Conservation (phyloP, 2,329 filamentous ascomycete species). For the Fusarium sp. region DNA sequence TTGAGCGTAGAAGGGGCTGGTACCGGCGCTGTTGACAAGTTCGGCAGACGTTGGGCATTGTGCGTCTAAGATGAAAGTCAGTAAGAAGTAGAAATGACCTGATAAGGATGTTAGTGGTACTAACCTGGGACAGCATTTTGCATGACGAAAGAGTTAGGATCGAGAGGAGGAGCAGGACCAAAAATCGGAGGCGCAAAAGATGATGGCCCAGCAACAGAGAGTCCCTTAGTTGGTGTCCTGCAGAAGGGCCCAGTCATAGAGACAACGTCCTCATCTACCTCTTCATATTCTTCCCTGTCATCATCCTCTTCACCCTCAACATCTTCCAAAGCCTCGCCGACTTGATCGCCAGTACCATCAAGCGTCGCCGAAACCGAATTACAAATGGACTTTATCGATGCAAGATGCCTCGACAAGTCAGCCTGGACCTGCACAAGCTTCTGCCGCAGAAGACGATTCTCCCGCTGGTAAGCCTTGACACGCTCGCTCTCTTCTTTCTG, state of each 20-base stretch:
- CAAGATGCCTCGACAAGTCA: conserved; percentile 41
- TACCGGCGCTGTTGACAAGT: conserved; percentile 14
- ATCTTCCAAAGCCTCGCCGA: not conserved
- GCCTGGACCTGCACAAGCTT: conserved; percentile 47
- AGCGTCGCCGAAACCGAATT: conserved; percentile 43
- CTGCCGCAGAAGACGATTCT: conserved; percentile 42
- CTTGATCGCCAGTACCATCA: conserved; percentile 19
- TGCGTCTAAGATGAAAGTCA: not conserved
- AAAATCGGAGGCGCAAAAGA: not conserved
- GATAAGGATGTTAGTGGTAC: not conserved
- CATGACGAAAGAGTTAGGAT: not conserved
- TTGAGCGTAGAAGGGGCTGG: conserved; percentile 36
- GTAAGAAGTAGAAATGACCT: fast-evolving
- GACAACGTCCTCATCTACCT: not conserved
- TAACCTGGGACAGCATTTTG: not conserved
- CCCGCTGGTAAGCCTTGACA: conserved; percentile 38
- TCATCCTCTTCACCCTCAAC: not conserved
- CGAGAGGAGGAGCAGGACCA: not conserved
- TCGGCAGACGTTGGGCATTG: conserved; percentile 1
- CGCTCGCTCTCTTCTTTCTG: conserved; percentile 42
- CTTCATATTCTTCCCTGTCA: not conserved
- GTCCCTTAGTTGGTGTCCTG: not conserved
- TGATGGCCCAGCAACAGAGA: not conserved
- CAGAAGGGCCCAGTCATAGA: not conserved
- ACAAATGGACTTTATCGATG: conserved; percentile 40